A percentile compares a stretch with the other conserved stretches of the same genome.
These are phyloP conservation scores for Pseudopithomyces chartarum DNA, from an alignment of 2,329 filamentous ascomycete genomes.

Conservation along the genomic window DNA sequence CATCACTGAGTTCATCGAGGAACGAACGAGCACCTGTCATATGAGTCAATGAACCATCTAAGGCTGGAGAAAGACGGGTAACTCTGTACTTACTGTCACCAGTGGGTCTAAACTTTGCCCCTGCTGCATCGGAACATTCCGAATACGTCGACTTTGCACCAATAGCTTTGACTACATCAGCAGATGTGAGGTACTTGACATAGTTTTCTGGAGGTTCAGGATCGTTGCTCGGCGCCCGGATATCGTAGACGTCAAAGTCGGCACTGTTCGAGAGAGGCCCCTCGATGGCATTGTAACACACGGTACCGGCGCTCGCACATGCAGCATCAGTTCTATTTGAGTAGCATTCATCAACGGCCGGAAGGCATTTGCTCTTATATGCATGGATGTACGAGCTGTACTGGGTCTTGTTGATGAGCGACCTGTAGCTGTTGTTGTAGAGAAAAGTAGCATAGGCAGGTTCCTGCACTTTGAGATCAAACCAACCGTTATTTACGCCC, in stretches of 20 bases:
- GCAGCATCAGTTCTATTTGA: conserved; percentile 53
- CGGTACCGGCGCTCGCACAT: conserved; percentile 58
- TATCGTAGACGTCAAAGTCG: conserved; percentile 62
- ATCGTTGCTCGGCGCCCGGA: conserved; percentile 58
- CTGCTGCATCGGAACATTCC: conserved; percentile 49
- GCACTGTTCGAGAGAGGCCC: conserved; percentile 52
- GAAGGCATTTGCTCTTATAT: conserved; percentile 63
- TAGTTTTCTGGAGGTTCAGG: conserved; percentile 62
- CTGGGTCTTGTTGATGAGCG: conserved; percentile 29
- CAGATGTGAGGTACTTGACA: conserved; percentile 59
- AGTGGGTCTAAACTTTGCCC: conserved; percentile 49
- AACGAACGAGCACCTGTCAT: conserved; percentile 22
- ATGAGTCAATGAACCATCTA: conserved; percentile 6
- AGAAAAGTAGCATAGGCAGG: conserved; percentile 53
- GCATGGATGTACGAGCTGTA: conserved; percentile 61
- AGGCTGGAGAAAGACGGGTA: background rate
- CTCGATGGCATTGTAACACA: conserved; percentile 59
- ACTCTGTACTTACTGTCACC: conserved; percentile 51
- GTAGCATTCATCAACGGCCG: conserved; percentile 58
- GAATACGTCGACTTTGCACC: conserved; percentile 63
- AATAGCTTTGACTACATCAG: conserved; percentile 57
- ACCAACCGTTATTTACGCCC: conserved; percentile 61
- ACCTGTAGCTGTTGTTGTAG: conserved; percentile 57
- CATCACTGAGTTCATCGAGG: conserved; percentile 20
- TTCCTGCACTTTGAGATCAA: conserved; percentile 58